These are phyloP conservation scores for Thielaviopsis cerberus DNA, from an alignment of 2,329 filamentous ascomycete genomes.

Conservation along the genomic window DNA sequence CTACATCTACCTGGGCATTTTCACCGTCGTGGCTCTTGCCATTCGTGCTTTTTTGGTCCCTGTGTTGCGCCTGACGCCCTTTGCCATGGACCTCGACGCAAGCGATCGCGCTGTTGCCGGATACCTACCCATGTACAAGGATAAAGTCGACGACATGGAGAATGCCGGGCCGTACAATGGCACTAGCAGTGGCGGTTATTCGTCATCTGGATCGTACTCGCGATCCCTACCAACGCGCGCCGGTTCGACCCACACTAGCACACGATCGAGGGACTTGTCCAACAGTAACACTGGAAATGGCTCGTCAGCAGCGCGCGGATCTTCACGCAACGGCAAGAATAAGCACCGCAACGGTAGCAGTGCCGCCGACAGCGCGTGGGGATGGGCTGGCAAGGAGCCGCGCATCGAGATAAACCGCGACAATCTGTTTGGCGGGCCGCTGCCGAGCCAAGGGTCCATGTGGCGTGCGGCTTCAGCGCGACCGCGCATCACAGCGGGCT, in stretches of 20 bases:
- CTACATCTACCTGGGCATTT: conserved; percentile 47
- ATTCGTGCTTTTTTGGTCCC: conserved; percentile 39
- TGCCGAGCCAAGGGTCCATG: conserved; percentile 2
- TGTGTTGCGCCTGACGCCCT: conserved; percentile 32
- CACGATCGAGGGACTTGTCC: conserved; percentile 10
- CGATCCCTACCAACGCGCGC: conserved; percentile 5
- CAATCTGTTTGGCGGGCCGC: conserved; percentile 19
- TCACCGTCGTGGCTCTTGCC: conserved; percentile 31
- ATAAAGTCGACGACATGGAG: conserved; percentile 32
- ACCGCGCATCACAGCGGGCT: conserved; percentile 21
- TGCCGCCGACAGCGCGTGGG: conserved; percentile 19
- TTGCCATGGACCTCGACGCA: conserved; percentile 27
- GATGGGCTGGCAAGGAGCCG: conserved; percentile 28
- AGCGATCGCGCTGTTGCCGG: conserved; percentile 14
- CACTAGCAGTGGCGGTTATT: conserved; percentile 18
- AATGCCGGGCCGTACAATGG: conserved; percentile 16
- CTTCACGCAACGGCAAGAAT: conserved; percentile 14
- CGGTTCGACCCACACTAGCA: conserved; percentile 15
- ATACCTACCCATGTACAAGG: conserved; percentile 32
- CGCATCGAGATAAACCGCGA: conserved; percentile 35
- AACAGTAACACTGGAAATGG: conserved; percentile 14
- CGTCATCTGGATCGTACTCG: conserved; percentile 13
- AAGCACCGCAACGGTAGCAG: conserved; percentile 5
- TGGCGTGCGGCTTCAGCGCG: conserved; percentile 18
- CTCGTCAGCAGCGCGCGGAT: neutral